Percentiles rank a stretch among this genome's conserved stretches.
These are phyloP conservation scores for Bacterosira constricta DNA, from an alignment of 108 stramenopile species.

Conservation along the genomic window DNA sequence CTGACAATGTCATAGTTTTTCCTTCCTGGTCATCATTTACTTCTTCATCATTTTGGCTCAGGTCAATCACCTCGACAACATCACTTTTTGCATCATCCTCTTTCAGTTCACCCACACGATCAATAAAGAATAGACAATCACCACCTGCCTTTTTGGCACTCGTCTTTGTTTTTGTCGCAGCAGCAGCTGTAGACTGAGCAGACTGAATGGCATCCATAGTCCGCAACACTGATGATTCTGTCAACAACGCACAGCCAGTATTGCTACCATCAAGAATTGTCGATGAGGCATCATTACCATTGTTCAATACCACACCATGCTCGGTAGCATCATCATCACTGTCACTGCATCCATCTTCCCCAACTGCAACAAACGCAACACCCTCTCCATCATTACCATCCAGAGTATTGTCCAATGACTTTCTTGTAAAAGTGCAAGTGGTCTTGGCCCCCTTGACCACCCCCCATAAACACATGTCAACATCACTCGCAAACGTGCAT, in stretches of 20 bases:
- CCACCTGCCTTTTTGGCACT: conserved; percentile 2
- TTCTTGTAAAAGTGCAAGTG: too few relatives aligned
- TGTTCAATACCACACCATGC: neutral
- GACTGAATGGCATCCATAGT: conserved; percentile 51
- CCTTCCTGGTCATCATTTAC: conserved; percentile 13
- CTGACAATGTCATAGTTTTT: neutral
- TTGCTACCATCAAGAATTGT: neutral
- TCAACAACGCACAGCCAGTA: conserved; percentile 30
- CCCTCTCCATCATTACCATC: conserved; percentile 1
- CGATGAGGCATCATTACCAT: neutral
- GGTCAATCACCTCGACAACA: neutral
- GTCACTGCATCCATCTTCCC: neutral
- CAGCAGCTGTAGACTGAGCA: conserved; percentile 3
- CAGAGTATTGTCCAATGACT: neutral
- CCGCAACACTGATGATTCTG: conserved; percentile 44
- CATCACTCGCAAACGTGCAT: conserved; percentile 74
- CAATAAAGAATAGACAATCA: conserved; percentile 68
- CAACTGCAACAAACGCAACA: conserved; percentile 42
- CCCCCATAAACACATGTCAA: conserved; percentile 79
- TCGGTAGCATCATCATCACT: conserved; percentile 9
- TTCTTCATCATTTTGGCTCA: conserved; percentile 4
- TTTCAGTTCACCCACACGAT: conserved; percentile 52
- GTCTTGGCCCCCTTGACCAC: conserved; percentile 63
- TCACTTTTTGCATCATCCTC: neutral
- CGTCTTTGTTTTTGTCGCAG: neutral